phyloP scores from a whole-genome alignment of 352 stramenopile genomes.

The Salisapilia sapeloensis region DNA sequence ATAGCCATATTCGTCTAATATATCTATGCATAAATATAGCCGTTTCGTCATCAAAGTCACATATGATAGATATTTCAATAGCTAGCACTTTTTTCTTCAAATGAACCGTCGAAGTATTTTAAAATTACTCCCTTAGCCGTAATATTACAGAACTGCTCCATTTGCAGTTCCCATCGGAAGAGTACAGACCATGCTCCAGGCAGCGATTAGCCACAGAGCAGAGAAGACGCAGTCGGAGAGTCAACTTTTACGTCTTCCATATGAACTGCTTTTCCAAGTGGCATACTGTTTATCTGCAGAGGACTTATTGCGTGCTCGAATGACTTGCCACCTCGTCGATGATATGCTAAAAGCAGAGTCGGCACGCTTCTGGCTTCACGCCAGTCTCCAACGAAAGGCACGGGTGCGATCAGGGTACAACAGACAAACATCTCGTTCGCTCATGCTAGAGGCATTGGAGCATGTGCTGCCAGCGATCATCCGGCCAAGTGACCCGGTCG shows the following conservation, averaged over 20 bases:
- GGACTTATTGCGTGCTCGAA: slow-evolving; percentile 52
- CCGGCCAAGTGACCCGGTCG: slow-evolving; percentile 33
- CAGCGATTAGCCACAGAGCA: too few relatives aligned
- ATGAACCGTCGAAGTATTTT: too few relatives aligned
- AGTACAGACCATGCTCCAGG: too few relatives aligned
- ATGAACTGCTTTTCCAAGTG: slow-evolving; percentile 69
- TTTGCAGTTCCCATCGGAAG: too few relatives aligned
- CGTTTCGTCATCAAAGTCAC: too few relatives aligned
- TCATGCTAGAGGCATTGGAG: slow-evolving; percentile 68
- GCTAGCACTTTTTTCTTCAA: too few relatives aligned
- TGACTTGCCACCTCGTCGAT: slow-evolving; percentile 70
- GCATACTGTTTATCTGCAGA: slow-evolving; percentile 55
- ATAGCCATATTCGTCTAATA: too few relatives aligned
- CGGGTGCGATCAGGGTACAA: slow-evolving; percentile 28
- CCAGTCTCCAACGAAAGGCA: slow-evolving; percentile 31
- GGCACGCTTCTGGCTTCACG: slow-evolving; percentile 67
- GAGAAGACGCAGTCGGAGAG: too few relatives aligned
- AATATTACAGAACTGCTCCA: too few relatives aligned
- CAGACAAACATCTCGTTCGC: slow-evolving; percentile 33
- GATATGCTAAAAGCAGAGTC: slow-evolving; percentile 71
- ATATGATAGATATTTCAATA: too few relatives aligned
- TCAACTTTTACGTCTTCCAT: slow-evolving; percentile 48
- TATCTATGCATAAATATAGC: too few relatives aligned
- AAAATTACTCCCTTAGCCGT: too few relatives aligned
- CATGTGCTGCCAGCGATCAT: slow-evolving; percentile 64